Evolutionary conservation across 306 rosid species (phyloP), one percentile per base, ranked within the genome.

Genomic region (Prunus kanzakura): DNA sequence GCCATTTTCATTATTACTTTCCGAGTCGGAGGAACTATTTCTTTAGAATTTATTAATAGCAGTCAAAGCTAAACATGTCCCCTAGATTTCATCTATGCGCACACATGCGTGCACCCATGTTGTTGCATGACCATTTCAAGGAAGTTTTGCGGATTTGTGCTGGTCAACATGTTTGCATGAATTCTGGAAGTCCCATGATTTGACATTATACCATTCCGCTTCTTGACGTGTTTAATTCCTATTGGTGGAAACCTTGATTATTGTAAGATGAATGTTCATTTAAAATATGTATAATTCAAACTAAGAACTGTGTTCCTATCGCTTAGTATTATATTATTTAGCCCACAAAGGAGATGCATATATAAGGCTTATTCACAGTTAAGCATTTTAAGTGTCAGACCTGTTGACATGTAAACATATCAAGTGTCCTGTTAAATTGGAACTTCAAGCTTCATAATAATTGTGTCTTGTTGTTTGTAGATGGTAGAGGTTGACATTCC

Each of bases 401-500:
- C 50, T 54, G 75, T 32, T 32, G 63, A 60, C 64, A 32, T 30
- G 49, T 30, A 6, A 2, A 54, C 14, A 43, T 4, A 47, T 16
- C 27, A 25, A 60, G 9, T 57, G 67, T 51, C 46, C 55, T 58
- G 52, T n/a, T 14, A 14, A 18, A 18, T 45, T 11, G 51, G 27
- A 75, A 51, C 46, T 84, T 77, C 35, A 11, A 60, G 11, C 13
- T 22, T 72, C 32, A 47, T 35, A 38, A 22, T 46, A 54, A 51
- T 19, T 51, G 16, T 22, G 68, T 50, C 64, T 38, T 35, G 66
- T 83, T 73, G 73, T 71, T 81, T 82, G 73, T 91, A 95, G 98
- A 84, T 92, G 90, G 90, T 95, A 41, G 96, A 92, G 76, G 85
- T 90, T 73, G 93, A 95, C 64, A 89, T 95, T 73, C 97, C 98